phyloP scores from a whole-genome alignment of 345 rosid genomes.

The Eucalyptus marginata region DNA sequence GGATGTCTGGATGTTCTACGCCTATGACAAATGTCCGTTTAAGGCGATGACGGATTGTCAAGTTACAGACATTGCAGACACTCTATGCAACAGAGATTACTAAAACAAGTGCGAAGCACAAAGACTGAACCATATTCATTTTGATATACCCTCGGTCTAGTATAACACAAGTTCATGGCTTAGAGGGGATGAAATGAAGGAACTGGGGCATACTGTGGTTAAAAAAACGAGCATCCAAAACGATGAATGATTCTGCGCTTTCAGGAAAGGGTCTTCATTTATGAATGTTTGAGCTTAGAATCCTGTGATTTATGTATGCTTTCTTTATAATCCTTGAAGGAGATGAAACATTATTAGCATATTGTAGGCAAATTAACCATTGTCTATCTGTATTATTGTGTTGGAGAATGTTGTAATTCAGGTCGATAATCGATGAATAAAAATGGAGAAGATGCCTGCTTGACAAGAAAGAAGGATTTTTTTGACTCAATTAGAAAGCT shows the following conservation, averaged over 20 bases:
- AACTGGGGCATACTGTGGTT: neutral
- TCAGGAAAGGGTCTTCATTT: neutral
- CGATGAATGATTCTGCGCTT: neutral
- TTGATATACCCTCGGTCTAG: neutral
- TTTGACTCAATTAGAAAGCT: neutral
- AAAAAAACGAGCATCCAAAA: neutral
- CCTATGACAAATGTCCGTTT: neutral
- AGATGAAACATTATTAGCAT: neutral
- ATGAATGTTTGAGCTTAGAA: neutral
- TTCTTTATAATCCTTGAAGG: neutral
- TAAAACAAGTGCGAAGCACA: neutral
- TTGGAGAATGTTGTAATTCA: neutral
- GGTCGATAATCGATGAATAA: neutral
- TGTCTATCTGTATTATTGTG: neutral
- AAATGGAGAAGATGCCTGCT: neutral
- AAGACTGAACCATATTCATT: neutral
- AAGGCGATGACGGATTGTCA: neutral
- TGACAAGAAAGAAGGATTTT: neutral
- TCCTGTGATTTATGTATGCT: neutral
- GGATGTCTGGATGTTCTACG: neutral
- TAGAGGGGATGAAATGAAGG: neutral
- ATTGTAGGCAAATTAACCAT: neutral
- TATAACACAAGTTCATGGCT: neutral
- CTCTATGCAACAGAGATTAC: neutral
- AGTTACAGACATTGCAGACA: neutral